Base-by-base conservation (phyloP, 441 rosid species). In the Populus tomentosa region DNA sequence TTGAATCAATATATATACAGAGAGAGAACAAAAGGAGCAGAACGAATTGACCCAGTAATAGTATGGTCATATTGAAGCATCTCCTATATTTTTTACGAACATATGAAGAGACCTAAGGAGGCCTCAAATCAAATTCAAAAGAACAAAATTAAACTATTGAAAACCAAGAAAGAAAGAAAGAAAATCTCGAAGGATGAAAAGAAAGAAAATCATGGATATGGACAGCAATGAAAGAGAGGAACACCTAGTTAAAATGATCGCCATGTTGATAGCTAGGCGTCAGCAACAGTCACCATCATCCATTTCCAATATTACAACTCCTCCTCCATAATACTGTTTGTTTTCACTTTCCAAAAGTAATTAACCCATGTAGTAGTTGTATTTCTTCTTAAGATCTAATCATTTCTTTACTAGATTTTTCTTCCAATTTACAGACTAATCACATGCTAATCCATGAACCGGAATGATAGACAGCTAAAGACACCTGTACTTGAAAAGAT, bases 391-490 rank as follows among this genome's bases (percentile, higher is more conserved):
- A 46, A 73, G 80, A 66, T 75, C 70, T 72, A 72, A 74, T 77
- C 70, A 71, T 75, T 75, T 68, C 63, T 35, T 73, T 26, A 42
- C 21, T 11, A 30, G 65, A 75, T 28, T 73, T 67, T 70, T 83
- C 67, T 75, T 79, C 67, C 70, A 71, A 82, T 82, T 82, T 77
- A 82, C 85, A 79, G 82, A 79, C 79, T 38, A 36, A 80, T 80
- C 87, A 87, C 91, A 86, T 85, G 91, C 87, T 76, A 78, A 67
- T 53, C 78, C 84, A 67, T 79, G 56, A 42, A 70, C n/a, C 75
- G 23, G 53, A 77, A 77, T 69, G 67, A 72, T 36, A 69, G 77
- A 75, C 87, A 84, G 77, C 85, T 79, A 82, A 82, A 86, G 77
- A 86, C 82, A 87, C 81, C 89, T 85, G 86, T 77, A 81, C 79